Percentiles rank a stretch among this genome's conserved stretches.
Evolutionary conservation across 108 stramenopile species (phyloP).

Genomic region (Skeletonema tropicum): DNA sequence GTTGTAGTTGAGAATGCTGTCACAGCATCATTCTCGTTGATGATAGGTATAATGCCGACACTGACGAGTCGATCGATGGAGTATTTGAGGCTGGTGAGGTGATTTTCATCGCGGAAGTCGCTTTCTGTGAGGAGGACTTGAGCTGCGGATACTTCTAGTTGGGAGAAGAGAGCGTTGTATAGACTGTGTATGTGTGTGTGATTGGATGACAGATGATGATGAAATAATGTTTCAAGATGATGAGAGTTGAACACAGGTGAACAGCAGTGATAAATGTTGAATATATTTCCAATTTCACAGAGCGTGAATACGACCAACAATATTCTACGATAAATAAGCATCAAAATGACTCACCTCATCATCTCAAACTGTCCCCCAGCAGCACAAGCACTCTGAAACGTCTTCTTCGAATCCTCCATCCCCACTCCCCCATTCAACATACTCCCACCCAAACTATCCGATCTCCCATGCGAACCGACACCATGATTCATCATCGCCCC

Average conservation of each 20-base stretch:
- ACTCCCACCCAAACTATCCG: not conserved
- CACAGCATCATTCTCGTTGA: slow-evolving; percentile 99
- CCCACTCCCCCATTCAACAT: slow-evolving; percentile 1
- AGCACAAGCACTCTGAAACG: slow-evolving; percentile 92
- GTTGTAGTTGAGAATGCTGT: slow-evolving; percentile 84
- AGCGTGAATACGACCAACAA: no score
- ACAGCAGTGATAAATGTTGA: no score
- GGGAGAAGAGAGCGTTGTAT: slow-evolving; percentile 88
- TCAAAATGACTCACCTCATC: slow-evolving; percentile 71
- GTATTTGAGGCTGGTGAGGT: slow-evolving; percentile 80
- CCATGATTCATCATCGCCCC: slow-evolving; percentile 16
- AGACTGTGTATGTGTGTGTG: slow-evolving; percentile 24
- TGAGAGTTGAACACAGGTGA: not conserved
- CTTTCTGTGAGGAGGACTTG: slow-evolving; percentile 91
- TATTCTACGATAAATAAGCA: no score
- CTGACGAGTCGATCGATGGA: slow-evolving; percentile 83
- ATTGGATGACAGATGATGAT: not conserved
- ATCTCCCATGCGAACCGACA: slow-evolving; percentile 51
- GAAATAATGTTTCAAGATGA: not conserved
- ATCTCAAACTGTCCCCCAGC: slow-evolving; percentile 98
- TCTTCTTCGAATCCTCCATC: slow-evolving; percentile 69
- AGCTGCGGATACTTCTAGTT: slow-evolving; percentile 83
- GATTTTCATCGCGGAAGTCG: slow-evolving; percentile 79
- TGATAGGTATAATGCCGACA: slow-evolving; percentile 93
- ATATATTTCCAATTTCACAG: not conserved